Conservation (phyloP, 345 rosid species). For the Noccaea caerulescens region DNA sequence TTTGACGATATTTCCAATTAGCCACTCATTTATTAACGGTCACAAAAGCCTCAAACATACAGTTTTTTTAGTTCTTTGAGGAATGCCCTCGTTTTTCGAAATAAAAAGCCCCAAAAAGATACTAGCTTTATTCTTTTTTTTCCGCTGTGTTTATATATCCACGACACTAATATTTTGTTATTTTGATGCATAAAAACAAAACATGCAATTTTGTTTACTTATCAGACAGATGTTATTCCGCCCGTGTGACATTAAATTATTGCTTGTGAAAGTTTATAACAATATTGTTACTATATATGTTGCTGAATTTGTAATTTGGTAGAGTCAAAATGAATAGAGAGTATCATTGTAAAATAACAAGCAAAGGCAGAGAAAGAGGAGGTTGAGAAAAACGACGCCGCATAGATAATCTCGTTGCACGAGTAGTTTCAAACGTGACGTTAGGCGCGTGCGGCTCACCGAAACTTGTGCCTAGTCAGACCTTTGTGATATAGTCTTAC, state of each 20-base stretch:
- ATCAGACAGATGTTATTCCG: no score
- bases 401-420: constrained; percentile 28
- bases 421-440: constrained; percentile 36
- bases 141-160: neutral
- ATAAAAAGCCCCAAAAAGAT: no score
- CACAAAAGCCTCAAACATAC: constrained; percentile 29
- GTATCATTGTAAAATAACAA: neutral
- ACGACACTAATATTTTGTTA: no score
- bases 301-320: neutral
- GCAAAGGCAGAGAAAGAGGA: neutral
- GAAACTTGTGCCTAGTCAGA: constrained; percentile 48
- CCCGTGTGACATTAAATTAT: neutral
- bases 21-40: constrained; percentile 37
- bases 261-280: no score
- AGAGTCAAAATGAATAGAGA: neutral
- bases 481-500: constrained; percentile 40
- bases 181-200: no score
- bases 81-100: no score
- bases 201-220: no score
- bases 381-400: constrained; percentile 28
- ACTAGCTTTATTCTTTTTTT: neutral
- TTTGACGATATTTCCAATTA: constrained; percentile 34
- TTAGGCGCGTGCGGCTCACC: constrained; percentile 45
- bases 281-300: neutral
- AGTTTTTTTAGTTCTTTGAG: constrained; percentile 29